Evolutionary conservation across 1,284 basidiomycete genomes (phyloP).

Genomic region (Ceraceosorus guamensis): DNA sequence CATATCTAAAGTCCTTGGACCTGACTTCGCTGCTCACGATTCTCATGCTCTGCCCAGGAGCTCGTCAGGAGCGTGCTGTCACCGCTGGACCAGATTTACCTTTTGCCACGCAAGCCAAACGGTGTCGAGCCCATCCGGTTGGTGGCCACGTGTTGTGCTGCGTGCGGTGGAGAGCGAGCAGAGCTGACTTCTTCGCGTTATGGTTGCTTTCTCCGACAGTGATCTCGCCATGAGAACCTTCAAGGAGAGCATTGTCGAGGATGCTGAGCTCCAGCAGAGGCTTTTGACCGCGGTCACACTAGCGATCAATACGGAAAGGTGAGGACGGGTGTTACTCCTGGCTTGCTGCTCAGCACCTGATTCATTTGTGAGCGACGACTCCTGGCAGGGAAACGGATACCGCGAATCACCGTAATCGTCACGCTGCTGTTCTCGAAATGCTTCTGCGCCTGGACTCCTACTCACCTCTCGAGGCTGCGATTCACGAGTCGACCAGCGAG

Average conservation of each 20-base stretch:
- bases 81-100: slow-evolving; percentile 8
- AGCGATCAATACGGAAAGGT: slow-evolving; percentile 17
- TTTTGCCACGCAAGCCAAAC: slow-evolving; percentile 3
- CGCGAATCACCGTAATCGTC: slow-evolving; percentile 16
- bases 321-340: slow-evolving; percentile 2
- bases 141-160: too few relatives aligned
- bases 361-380: too few relatives aligned
- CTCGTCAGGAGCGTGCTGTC: slow-evolving; percentile 5
- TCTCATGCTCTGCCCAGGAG: not conserved
- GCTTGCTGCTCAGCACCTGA: not conserved
- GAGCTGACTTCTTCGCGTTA: too few relatives aligned
- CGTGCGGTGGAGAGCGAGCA: too few relatives aligned
- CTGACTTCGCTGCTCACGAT: not conserved
- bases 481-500: slow-evolving; percentile 15
- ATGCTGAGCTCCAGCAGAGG: slow-evolving; percentile 14
- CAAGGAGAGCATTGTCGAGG: slow-evolving; percentile 24
- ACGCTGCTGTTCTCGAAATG: slow-evolving; percentile 24
- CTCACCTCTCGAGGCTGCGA: slow-evolving; percentile 15
- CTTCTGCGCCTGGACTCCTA: slow-evolving; percentile 24
- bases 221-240: slow-evolving; percentile 31
- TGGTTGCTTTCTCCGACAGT: slow-evolving; percentile 11
- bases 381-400: not conserved
- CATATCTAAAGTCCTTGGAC: not conserved
- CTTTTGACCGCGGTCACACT: slow-evolving; percentile 14
- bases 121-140: not conserved